Evolutionary conservation across 2,329 filamentous ascomycete species (phyloP).

Genomic region (Aspergillus nomiae): DNA sequence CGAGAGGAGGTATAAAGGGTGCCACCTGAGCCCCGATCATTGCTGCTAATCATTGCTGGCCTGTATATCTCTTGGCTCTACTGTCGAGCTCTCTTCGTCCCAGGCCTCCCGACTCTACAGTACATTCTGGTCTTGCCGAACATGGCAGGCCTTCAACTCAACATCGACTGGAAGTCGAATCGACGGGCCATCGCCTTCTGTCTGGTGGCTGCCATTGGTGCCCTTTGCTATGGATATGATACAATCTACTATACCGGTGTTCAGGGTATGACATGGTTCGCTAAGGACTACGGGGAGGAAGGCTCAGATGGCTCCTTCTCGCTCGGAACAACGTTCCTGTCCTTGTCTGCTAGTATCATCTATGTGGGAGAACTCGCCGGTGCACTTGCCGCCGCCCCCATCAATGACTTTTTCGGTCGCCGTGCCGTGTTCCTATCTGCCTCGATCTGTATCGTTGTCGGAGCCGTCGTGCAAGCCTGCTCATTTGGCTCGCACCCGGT

Average conservation of each 20-base stretch:
- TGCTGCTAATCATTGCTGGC: no score
- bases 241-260: slow-evolving; percentile 34
- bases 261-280: slow-evolving; percentile 29
- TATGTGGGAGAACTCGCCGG: slow-evolving; percentile 38
- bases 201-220: slow-evolving; percentile 28
- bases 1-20: no score
- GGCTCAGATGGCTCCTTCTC: slow-evolving; percentile 20
- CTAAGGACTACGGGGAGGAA: slow-evolving; percentile 27
- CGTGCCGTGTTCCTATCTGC: no score
- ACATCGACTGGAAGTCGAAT: slow-evolving; percentile 7
- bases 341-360: slow-evolving; percentile 41
- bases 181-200: slow-evolving; percentile 29
- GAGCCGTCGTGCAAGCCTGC: no score
- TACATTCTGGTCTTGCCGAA: neutral
- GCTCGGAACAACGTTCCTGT: slow-evolving; percentile 29
- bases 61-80: no score
- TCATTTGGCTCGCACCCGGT: no score
- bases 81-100: no score
- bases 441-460: no score
- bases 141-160: neutral
- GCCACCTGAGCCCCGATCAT: no score
- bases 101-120: no score
- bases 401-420: no score
- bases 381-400: no score
- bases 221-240: slow-evolving; percentile 32